Evolutionary conservation across 1,284 basidiomycete species (phyloP), one percentile per base, ranked within the genome.

Genomic region (Cryptococcus amylolentus): DNA sequence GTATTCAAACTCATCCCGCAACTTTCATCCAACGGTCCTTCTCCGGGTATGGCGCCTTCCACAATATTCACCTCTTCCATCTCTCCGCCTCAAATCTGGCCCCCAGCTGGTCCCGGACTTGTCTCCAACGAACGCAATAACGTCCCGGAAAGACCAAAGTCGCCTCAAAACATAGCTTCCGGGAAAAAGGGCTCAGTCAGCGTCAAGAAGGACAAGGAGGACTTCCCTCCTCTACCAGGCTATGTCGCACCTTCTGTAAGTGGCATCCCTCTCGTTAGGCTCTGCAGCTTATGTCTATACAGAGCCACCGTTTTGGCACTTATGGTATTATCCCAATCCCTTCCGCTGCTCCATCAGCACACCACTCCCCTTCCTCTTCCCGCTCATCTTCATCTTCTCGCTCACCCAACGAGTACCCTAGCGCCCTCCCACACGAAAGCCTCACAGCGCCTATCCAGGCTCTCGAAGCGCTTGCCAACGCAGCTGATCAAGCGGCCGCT

Each of bases 381-480:
- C 63, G 66, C 2, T 67, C 88, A 4, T 91, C 89, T 0, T 91
- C 90, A 0, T 68, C 70, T 2, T 90, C 92, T 66, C 89, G 91
- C 58, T 57, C 60, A 0, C 62, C 57, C 0, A 55, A 57, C 2
- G 60, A 63, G 1, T 50, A 57, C 1, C 61, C 61, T 2, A 63
- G 63, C 1, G 88, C 89, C 0, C 79, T 92, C 5, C 88, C 89
- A 14, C 83, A 89, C 40, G 83, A 87, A 27, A 84, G 87, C 38
- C 79, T 94, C 61, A 90, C 88, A 60, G 91, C 92, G 0, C 92
- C 92, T 1, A 95, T 95, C 57, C 91, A 95, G 71, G 92, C 92
- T 5, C 80, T 95, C 37, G 89, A 95, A 71, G 90, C 91, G 2
- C 80, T 95, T 45, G 92, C 91, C 13, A 94, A 95, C 71, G 91